These are phyloP conservation scores for Albugo candida DNA, from an alignment of 352 stramenopile species.

Conservation along the genomic window DNA sequence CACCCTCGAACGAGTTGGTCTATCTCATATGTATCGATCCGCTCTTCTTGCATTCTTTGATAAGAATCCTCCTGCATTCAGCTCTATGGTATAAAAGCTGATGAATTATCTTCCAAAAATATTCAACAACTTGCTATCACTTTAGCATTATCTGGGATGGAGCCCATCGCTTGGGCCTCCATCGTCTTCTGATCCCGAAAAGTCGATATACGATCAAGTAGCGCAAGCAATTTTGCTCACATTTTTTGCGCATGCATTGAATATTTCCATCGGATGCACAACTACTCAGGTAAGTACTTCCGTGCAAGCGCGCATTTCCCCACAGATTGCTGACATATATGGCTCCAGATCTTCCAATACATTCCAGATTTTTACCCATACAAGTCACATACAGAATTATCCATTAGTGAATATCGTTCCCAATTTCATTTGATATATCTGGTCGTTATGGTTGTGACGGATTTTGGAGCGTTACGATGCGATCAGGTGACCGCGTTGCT, in stretches of 20 bases:
- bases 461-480: constrained; percentile 55
- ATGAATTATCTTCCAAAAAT: background rate
- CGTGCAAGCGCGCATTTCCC: background rate
- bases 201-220: constrained; percentile 34
- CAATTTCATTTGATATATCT: constrained; percentile 74
- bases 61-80: constrained; percentile 24
- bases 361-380: constrained; percentile 67
- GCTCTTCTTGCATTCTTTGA: constrained; percentile 53
- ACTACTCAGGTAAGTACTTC: constrained; percentile 23
- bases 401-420: constrained; percentile 40
- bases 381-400: constrained; percentile 45
- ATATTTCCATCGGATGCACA: constrained; percentile 37
- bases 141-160: constrained; percentile 71
- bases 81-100: constrained; percentile 12
- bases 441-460: constrained; percentile 70
- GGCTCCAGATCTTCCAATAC: constrained; percentile 41
- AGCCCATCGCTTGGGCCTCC: constrained; percentile 26
- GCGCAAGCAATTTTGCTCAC: constrained; percentile 43
- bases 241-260: constrained; percentile 41
- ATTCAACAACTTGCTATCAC: background rate
- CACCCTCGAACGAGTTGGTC: constrained; percentile 47
- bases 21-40: constrained; percentile 31
- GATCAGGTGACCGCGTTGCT: constrained; percentile 18
- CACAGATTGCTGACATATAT: constrained; percentile 1
- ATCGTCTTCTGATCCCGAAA: constrained; percentile 14